Evolutionary conservation across 192 early-diverging fungal genomes (phyloP).

Genomic region (Chytriomyces sp.): DNA sequence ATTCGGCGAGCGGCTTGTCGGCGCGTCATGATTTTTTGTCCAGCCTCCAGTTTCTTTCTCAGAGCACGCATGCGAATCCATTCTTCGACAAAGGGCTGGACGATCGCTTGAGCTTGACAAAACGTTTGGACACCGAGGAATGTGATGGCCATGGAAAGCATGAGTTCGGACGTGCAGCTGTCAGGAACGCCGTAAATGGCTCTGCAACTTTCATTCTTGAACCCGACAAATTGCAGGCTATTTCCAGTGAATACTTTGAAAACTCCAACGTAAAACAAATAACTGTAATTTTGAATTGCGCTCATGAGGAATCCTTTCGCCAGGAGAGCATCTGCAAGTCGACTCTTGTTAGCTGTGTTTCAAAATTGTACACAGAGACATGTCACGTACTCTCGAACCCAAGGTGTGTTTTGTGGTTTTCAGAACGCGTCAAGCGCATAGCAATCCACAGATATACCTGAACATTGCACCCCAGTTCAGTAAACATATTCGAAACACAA

Average conservation of each 20-base stretch:
- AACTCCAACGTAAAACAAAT: slow-evolving; percentile 64
- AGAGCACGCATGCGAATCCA: not conserved
- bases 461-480: not conserved
- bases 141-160: slow-evolving; percentile 64
- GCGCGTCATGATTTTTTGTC: not conserved
- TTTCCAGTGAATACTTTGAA: slow-evolving; percentile 50
- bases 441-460: slow-evolving; percentile 22
- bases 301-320: slow-evolving; percentile 64
- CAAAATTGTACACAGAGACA: not conserved
- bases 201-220: slow-evolving; percentile 19
- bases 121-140: slow-evolving; percentile 64
- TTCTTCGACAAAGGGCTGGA: slow-evolving; percentile 47
- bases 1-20: slow-evolving; percentile 4
- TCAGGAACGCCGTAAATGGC: not conserved
- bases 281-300: slow-evolving; percentile 69
- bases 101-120: slow-evolving; percentile 53
- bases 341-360: not conserved
- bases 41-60: not conserved
- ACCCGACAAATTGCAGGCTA: slow-evolving; percentile 5
- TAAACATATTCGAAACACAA: slow-evolving; percentile 8
- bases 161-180: slow-evolving; percentile 60
- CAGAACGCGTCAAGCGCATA: slow-evolving; percentile 30
- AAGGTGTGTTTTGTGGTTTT: slow-evolving; percentile 44
- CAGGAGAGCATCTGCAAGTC: slow-evolving; percentile 46
- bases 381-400: slow-evolving; percentile 27